Conservation (phyloP, 768 basidiomycete genomes). For the Amylocystis lapponica region DNA sequence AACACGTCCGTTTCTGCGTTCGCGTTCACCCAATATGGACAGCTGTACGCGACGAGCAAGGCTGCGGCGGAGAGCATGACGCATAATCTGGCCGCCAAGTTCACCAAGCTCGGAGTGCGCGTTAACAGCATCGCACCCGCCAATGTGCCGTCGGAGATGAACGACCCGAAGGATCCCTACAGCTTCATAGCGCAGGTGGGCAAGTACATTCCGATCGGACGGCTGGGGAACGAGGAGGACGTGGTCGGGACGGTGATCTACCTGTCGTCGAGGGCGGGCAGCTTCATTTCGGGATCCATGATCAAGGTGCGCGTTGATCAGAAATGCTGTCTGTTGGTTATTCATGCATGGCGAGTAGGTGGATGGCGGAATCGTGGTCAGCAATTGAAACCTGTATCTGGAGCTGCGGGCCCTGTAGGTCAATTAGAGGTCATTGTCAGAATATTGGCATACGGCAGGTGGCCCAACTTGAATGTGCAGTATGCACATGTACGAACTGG, state of each 20-base stretch:
- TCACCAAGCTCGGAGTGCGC: conserved; percentile 13
- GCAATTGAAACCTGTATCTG: too few species aligned
- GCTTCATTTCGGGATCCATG: conserved; percentile 10
- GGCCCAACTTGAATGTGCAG: too few species aligned
- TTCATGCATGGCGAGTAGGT: neutral
- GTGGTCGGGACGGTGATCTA: conserved; percentile 12
- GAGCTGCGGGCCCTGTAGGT: too few species aligned
- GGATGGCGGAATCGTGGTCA: neutral
- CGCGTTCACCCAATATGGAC: conserved; percentile 6
- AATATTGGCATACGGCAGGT: too few species aligned
- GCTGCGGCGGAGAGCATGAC: conserved; percentile 13
- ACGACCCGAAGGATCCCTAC: conserved; percentile 10
- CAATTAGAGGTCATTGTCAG: too few species aligned
- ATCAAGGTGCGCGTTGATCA: conserved; percentile 5
- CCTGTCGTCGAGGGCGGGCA: conserved; percentile 9
- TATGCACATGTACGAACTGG: too few species aligned
- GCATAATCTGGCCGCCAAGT: conserved; percentile 14
- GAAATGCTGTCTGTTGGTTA: neutral
- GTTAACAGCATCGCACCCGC: conserved; percentile 14
- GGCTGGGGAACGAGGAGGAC: conserved; percentile 13
- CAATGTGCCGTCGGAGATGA: conserved; percentile 13
- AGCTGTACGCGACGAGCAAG: conserved; percentile 12
- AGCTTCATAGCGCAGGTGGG: conserved; percentile 10
- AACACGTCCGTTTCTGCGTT: conserved; percentile 15
- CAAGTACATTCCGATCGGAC: conserved; percentile 9